A percentile compares a stretch with the other conserved stretches of the same genome.
These are phyloP conservation scores for Lactarius sp. DNA, from an alignment of 768 basidiomycete genomes.

Conservation along the genomic window DNA sequence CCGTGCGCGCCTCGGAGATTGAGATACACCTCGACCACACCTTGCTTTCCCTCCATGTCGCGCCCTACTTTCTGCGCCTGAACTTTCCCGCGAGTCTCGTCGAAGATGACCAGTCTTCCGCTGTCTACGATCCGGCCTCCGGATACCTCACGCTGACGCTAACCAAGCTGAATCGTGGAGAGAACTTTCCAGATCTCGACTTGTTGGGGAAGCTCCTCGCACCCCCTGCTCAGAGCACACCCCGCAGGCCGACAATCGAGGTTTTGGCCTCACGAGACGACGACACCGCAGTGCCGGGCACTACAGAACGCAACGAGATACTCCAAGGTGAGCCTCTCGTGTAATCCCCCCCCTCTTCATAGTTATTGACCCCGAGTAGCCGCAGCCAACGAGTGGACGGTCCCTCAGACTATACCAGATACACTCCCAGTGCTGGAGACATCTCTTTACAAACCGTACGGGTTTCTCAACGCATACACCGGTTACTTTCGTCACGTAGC, in stretches of 20 bases:
- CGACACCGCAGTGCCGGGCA: background rate
- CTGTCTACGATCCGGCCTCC: slow-evolving; percentile 69
- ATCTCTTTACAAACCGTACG: slow-evolving; percentile 52
- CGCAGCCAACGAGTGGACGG: slow-evolving; percentile 72
- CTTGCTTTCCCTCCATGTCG: slow-evolving; percentile 68
- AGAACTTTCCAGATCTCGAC: slow-evolving; percentile 73
- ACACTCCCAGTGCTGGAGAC: slow-evolving; percentile 37
- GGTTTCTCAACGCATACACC: slow-evolving; percentile 69
- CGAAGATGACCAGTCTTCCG: slow-evolving; percentile 64
- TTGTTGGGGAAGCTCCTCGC: slow-evolving; percentile 72
- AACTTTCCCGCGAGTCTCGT: slow-evolving; percentile 65
- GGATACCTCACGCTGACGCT: slow-evolving; percentile 74
- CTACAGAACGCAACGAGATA: slow-evolving; percentile 46
- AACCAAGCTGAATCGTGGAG: slow-evolving; percentile 60
- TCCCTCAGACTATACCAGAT: slow-evolving; percentile 58
- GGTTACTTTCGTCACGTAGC: slow-evolving; percentile 70
- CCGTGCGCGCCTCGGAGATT: slow-evolving; percentile 68
- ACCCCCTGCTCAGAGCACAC: slow-evolving; percentile 43
- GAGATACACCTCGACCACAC: slow-evolving; percentile 73
- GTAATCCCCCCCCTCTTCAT: background rate
- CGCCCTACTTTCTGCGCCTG: slow-evolving; percentile 80
- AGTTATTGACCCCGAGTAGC: slow-evolving; percentile 41
- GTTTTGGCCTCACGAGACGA: slow-evolving; percentile 38
- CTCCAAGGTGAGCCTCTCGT: slow-evolving; percentile 42
- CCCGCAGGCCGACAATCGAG: slow-evolving; percentile 47